phyloP scores from a whole-genome alignment of 495 filamentous ascomycete genomes.

The Podospora pseudocomata region DNA sequence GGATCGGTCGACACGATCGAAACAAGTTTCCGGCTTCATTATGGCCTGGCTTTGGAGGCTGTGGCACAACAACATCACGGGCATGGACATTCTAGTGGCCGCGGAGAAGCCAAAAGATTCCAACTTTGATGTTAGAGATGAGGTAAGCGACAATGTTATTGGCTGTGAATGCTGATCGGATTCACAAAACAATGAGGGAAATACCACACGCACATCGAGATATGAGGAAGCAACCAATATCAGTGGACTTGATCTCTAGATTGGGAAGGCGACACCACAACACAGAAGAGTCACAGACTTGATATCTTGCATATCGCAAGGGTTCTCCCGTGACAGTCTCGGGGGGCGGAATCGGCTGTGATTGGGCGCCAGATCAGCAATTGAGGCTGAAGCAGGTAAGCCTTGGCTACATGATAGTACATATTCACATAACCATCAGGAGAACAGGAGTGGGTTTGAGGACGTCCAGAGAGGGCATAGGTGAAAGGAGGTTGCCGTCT shows the following conservation, averaged over 20 bases:
- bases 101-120: background rate
- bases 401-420: background rate
- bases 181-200: background rate
- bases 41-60: background rate
- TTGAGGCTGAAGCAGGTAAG: background rate
- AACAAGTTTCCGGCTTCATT: background rate
- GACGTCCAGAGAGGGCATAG: background rate
- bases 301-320: background rate
- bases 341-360: background rate
- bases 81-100: background rate
- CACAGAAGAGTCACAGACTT: background rate
- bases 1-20: background rate
- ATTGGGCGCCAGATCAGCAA: background rate
- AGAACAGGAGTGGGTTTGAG: background rate
- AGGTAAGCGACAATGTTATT: background rate
- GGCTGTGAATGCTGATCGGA: background rate
- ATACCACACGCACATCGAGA: background rate
- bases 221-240: background rate
- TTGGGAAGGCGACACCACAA: background rate
- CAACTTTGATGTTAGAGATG: background rate
- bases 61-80: background rate
- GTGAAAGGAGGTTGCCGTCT: background rate
- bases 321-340: background rate
- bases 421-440: background rate
- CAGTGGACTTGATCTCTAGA: background rate